Conservation (phyloP, 2,329 filamentous ascomycete genomes). For the Penicillium paneum region DNA sequence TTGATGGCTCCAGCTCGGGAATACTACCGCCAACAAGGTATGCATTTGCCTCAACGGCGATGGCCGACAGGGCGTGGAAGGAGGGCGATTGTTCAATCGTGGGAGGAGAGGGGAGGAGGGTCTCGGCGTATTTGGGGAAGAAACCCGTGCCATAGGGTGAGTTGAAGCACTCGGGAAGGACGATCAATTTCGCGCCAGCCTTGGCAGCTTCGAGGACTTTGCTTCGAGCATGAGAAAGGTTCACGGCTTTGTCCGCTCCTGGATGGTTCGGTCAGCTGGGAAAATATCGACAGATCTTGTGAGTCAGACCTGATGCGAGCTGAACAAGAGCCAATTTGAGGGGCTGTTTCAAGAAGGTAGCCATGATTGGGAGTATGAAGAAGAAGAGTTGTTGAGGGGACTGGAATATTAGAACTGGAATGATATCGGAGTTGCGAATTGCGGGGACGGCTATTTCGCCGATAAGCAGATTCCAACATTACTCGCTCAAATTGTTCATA, state of each 20-base stretch:
- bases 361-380: conserved; percentile 38
- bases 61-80: conserved; percentile 75
- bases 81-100: conserved; percentile 69
- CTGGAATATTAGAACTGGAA: not conserved
- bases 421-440: conserved; percentile 6
- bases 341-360: conserved; percentile 66
- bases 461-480: conserved; percentile 8
- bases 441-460: conserved; percentile 9
- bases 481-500: not conserved
- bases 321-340: conserved; percentile 80
- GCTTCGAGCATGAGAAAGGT: conserved; percentile 74
- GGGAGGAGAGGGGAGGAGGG: conserved; percentile 74
- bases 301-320: conserved; percentile 62
- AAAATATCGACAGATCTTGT: not conserved
- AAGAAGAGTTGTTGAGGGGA: not conserved
- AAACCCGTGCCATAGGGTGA: conserved; percentile 89
- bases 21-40: conserved; percentile 92
- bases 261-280: conserved; percentile 6
- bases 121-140: conserved; percentile 91
- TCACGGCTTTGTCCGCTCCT: conserved; percentile 77
- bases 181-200: conserved; percentile 76
- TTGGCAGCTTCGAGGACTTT: conserved; percentile 79
- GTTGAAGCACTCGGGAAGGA: conserved; percentile 98
- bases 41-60: conserved; percentile 73
- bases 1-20: conserved; percentile 68